A percentile compares a stretch with the other conserved stretches of the same genome.
phyloP scores from a whole-genome alignment of 225 moss, liverwort and hornwort genomes.

The Pseudoscleropodium purum region DNA sequence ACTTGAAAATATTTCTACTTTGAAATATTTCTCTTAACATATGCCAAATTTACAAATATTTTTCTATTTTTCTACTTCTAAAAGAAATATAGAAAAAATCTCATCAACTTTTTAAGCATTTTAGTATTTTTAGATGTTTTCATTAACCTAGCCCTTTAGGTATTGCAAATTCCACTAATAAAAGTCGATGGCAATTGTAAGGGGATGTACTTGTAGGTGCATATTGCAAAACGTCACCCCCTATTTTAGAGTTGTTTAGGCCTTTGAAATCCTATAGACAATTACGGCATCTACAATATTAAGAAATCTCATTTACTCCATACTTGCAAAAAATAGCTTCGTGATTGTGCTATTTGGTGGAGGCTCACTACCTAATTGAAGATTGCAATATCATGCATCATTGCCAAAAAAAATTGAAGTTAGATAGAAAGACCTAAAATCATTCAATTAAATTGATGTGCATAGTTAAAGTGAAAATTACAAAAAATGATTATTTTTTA shows the following conservation, averaged over 20 bases:
- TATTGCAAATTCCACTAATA: not conserved
- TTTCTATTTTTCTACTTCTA: too few relatives aligned
- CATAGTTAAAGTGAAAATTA: not conserved
- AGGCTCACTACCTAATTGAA: not conserved
- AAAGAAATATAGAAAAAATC: too few relatives aligned
- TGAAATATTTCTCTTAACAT: not conserved
- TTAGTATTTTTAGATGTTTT: not conserved
- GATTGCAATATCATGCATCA: not conserved
- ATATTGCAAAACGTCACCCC: not conserved
- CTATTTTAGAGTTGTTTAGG: not conserved
- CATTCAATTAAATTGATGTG: not conserved
- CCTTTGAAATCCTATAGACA: too few relatives aligned
- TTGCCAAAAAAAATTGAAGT: not conserved
- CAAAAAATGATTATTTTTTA: not conserved
- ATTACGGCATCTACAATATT: not conserved
- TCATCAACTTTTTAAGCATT: rapidly evolving
- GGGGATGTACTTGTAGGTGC: rapidly evolving
- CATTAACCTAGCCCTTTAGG: not conserved
- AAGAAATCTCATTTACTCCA: rapidly evolving
- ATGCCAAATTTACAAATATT: not conserved
- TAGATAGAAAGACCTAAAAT: not conserved
- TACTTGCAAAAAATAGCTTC: not conserved
- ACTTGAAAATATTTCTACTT: not conserved
- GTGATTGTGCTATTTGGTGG: not conserved
- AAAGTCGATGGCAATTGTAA: too few relatives aligned